These are phyloP conservation scores for Austroboletus olivaceoglutinosus DNA, from an alignment of 1,284 basidiomycete species.

Conservation along the genomic window DNA sequence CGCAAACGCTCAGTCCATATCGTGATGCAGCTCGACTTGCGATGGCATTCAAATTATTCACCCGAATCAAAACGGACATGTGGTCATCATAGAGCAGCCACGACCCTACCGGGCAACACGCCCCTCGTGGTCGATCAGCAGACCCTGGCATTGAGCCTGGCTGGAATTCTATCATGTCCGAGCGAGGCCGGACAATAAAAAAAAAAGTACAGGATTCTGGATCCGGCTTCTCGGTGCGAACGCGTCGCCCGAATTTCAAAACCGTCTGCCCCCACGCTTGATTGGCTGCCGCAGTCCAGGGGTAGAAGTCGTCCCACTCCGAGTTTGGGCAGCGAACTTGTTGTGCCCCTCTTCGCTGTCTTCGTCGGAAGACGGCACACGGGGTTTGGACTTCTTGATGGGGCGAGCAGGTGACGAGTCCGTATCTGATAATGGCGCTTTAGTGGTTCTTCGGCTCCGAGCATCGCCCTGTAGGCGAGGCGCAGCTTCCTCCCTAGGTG, in stretches of 20 bases:
- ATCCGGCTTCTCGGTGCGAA: conserved; percentile 1
- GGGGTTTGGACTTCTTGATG: conserved; percentile 48
- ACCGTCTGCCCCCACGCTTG: conserved; percentile 68
- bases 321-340: conserved; percentile 39
- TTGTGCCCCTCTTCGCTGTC: conserved; percentile 56
- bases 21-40: background rate
- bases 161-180: too few relatives aligned
- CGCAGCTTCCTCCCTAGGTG: conserved; percentile 14
- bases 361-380: conserved; percentile 43
- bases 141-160: conserved; percentile 9
- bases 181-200: background rate
- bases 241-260: conserved; percentile 41
- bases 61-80: conserved; percentile 5
- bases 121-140: conserved; percentile 7
- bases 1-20: background rate
- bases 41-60: conserved; percentile 6
- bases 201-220: background rate
- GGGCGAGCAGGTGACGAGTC: conserved; percentile 47
- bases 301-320: conserved; percentile 31
- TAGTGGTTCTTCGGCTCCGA: conserved; percentile 24
- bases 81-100: conserved; percentile 9
- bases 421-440: conserved; percentile 38
- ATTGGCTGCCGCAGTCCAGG: conserved; percentile 65
- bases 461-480: conserved; percentile 11
- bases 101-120: background rate